Percentiles rank a stretch among this genome's conserved stretches.
Conservation (phyloP, 257 asterid genomes). For the Mitragyna speciosa region DNA sequence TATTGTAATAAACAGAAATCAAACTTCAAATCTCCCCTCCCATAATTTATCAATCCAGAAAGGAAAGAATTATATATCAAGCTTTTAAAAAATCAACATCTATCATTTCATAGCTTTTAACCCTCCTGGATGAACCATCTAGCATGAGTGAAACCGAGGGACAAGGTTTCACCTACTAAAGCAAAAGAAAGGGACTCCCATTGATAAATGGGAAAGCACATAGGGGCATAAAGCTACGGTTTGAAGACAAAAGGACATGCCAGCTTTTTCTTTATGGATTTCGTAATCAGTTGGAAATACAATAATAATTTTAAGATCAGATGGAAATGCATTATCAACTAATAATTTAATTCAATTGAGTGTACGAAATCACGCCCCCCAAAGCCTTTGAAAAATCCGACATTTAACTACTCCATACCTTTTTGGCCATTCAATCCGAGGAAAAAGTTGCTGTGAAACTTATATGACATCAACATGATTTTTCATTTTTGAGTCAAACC, state of each 20-base stretch:
- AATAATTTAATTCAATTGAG: background rate
- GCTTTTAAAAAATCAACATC: background rate
- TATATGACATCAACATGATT: background rate
- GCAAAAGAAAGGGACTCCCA: slow-evolving; percentile 43
- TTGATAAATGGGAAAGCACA: slow-evolving; percentile 41
- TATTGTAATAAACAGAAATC: no score
- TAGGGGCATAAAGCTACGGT: slow-evolving; percentile 17
- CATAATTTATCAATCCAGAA: no score
- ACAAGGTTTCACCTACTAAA: slow-evolving; percentile 51
- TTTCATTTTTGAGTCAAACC: background rate
- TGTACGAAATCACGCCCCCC: background rate
- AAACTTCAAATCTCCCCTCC: no score
- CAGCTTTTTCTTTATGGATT: slow-evolving; percentile 22
- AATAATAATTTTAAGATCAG: no score
- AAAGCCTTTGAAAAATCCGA: background rate
- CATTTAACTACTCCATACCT: background rate
- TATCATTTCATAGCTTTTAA: background rate
- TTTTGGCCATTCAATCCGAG: background rate
- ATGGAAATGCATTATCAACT: background rate
- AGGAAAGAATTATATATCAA: no score
- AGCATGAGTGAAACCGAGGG: background rate
- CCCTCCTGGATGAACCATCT: background rate
- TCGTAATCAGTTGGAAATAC: background rate
- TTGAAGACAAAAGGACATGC: slow-evolving; percentile 14
- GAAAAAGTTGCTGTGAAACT: background rate